Evolutionary conservation across 1,284 basidiomycete genomes (phyloP).

Genomic region (Hortiboletus rubellus): DNA sequence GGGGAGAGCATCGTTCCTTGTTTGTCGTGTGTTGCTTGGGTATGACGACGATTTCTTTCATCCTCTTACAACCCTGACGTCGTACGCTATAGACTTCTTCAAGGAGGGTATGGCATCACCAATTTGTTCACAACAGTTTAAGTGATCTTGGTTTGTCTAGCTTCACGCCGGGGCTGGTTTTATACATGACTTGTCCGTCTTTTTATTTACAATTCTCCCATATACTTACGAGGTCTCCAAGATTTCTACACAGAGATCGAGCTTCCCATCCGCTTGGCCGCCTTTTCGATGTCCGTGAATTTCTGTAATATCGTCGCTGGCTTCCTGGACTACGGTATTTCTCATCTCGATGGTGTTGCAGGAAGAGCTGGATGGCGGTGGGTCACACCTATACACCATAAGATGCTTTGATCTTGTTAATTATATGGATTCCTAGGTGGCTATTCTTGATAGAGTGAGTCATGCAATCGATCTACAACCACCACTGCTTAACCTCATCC

Average conservation of each 20-base stretch:
- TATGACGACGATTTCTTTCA: slow-evolving; percentile 12
- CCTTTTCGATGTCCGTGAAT: slow-evolving; percentile 63
- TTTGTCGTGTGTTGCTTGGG: slow-evolving; percentile 44
- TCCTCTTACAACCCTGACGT: not conserved
- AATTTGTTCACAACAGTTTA: not conserved
- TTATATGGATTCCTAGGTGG: slow-evolving; percentile 9
- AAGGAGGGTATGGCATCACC: slow-evolving; percentile 50
- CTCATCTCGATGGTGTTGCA: slow-evolving; percentile 57
- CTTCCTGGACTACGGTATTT: slow-evolving; percentile 64
- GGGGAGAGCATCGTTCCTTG: slow-evolving; percentile 55
- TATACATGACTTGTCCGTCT: slow-evolving; percentile 61
- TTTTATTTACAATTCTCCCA: not conserved
- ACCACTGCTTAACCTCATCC: not conserved
- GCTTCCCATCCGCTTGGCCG: slow-evolving; percentile 63
- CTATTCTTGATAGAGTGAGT: slow-evolving; percentile 22
- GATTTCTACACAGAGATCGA: slow-evolving; percentile 66
- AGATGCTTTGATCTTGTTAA: not conserved
- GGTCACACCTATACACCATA: slow-evolving; percentile 2
- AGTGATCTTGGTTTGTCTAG: slow-evolving; percentile 13
- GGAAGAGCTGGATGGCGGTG: slow-evolving; percentile 63
- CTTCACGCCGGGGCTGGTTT: slow-evolving; percentile 62
- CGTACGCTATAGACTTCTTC: slow-evolving; percentile 45
- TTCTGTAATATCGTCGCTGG: slow-evolving; percentile 52
- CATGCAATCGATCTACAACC: slow-evolving; percentile 10
- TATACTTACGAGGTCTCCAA: not conserved